Percentiles rank a stretch among this genome's conserved stretches.
Evolutionary conservation across 306 rosid species (phyloP).

Genomic region (Lotus japonicus): DNA sequence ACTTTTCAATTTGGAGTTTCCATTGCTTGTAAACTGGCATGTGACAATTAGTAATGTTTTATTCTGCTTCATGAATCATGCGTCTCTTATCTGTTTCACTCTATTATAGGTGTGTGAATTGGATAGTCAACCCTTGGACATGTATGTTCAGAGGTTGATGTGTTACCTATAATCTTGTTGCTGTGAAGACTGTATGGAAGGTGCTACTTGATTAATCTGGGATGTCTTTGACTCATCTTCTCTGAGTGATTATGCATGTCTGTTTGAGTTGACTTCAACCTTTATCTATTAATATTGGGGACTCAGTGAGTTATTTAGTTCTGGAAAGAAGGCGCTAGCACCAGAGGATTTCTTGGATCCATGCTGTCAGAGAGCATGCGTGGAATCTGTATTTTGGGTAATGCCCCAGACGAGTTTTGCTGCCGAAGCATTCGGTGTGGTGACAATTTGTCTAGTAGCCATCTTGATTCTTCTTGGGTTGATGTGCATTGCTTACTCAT

Average conservation of each 20-base stretch:
- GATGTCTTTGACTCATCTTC: constrained; percentile 12
- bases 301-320: constrained; percentile 19
- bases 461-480: constrained; percentile 78
- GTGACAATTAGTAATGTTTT: not conserved
- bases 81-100: not conserved
- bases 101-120: constrained; percentile 30
- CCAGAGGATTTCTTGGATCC: constrained; percentile 69
- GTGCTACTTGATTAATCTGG: constrained; percentile 19
- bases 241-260: constrained; percentile 12
- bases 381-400: constrained; percentile 97
- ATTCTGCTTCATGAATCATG: not conserved
- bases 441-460: constrained; percentile 83
- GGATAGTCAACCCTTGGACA: constrained; percentile 11
- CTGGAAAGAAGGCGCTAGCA: constrained; percentile 41
- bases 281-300: constrained; percentile 21
- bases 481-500: constrained; percentile 71
- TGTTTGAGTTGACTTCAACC: constrained; percentile 31
- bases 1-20: not conserved
- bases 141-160: constrained; percentile 12
- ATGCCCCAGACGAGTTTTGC: constrained; percentile 97
- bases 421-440: constrained; percentile 99
- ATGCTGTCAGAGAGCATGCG: constrained; percentile 99
- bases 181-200: constrained; percentile 5
- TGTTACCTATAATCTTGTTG: not conserved
- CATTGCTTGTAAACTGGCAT: not conserved